Percentiles rank a stretch among this genome's conserved stretches.
These are phyloP conservation scores for Kwoniella heveanensis DNA, from an alignment of 768 basidiomycete genomes.

Conservation along the genomic window DNA sequence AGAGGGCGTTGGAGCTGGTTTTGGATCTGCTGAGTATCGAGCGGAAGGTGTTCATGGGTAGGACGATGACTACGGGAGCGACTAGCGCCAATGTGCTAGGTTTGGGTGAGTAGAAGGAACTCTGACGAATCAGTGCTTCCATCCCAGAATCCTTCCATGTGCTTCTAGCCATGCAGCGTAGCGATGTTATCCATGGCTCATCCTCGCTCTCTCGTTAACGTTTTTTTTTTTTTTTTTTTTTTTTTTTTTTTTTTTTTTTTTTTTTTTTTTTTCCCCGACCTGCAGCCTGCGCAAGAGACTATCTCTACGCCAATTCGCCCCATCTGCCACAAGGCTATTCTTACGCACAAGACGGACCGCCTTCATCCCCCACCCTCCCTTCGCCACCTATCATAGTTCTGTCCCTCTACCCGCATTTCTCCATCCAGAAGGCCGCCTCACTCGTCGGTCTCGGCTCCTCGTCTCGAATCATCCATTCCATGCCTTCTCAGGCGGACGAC, in stretches of 20 bases:
- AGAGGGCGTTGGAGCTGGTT: slow-evolving; percentile 49
- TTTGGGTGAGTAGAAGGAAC: slow-evolving; percentile 53
- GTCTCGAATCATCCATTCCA: slow-evolving; percentile 53
- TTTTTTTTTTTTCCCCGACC: too few relatives aligned
- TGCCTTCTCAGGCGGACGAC: slow-evolving; percentile 22
- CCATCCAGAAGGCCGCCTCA: slow-evolving; percentile 58
- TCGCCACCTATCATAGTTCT: slow-evolving; percentile 49
- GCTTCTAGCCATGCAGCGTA: too few relatives aligned
- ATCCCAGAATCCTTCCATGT: too few relatives aligned
- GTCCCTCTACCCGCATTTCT: slow-evolving; percentile 57
- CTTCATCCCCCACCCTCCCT: slow-evolving; percentile 45
- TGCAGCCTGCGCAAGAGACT: slow-evolving; percentile 57
- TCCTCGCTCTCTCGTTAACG: too few relatives aligned
- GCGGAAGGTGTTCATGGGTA: slow-evolving; percentile 48
- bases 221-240: too few relatives aligned
- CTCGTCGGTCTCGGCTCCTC: slow-evolving; percentile 57
- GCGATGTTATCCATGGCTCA: too few relatives aligned
- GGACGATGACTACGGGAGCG: slow-evolving; percentile 59
- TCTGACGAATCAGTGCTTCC: too few relatives aligned
- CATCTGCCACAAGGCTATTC: slow-evolving; percentile 51
- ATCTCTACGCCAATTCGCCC: slow-evolving; percentile 43
- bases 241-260: too few relatives aligned
- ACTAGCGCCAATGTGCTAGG: slow-evolving; percentile 59
- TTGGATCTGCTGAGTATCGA: slow-evolving; percentile 48
- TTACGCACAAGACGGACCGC: slow-evolving; percentile 57